Conservation (phyloP, 345 rosid genomes). For the Linum trigynum region DNA sequence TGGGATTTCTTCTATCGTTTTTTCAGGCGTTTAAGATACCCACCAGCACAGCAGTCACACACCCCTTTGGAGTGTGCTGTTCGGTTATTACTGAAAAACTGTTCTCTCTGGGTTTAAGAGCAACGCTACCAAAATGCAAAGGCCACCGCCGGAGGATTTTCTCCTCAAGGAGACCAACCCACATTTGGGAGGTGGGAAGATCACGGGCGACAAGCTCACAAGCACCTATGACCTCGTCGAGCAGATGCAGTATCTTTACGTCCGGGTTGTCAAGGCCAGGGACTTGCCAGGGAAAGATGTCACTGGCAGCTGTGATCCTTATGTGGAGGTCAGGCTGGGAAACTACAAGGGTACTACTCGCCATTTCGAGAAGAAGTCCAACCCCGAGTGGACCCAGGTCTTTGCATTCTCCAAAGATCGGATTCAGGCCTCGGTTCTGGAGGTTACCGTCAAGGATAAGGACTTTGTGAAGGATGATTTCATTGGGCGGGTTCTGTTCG, state of each 20-base stretch:
- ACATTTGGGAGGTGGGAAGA: conserved; percentile 66
- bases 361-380: conserved; percentile 72
- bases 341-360: conserved; percentile 79
- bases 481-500: conserved; percentile 47
- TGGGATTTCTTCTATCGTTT: conserved; percentile 13
- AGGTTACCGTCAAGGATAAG: conserved; percentile 74
- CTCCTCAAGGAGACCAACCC: conserved; percentile 71
- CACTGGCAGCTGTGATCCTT: conserved; percentile 85
- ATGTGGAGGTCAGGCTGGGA: conserved; percentile 88
- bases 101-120: conserved; percentile 1
- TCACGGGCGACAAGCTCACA: conserved; percentile 62
- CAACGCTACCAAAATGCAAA: conserved; percentile 34
- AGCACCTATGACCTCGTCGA: conserved; percentile 86
- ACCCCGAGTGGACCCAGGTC: conserved; percentile 83
- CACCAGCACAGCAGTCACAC: conserved; percentile 8
- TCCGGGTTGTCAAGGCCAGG: conserved; percentile 80
- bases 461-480: conserved; percentile 76
- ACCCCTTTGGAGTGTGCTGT: neutral
- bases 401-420: conserved; percentile 89
- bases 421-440: conserved; percentile 62
- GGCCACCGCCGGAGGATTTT: conserved; percentile 70
- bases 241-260: conserved; percentile 83
- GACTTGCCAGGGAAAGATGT: conserved; percentile 81
- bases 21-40: conserved; percentile 18
- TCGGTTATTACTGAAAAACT: conserved; percentile 3